Percentiles rank a stretch among this genome's conserved stretches.
Conservation (phyloP, 768 basidiomycete species). For the Naganishia friedmannii region DNA sequence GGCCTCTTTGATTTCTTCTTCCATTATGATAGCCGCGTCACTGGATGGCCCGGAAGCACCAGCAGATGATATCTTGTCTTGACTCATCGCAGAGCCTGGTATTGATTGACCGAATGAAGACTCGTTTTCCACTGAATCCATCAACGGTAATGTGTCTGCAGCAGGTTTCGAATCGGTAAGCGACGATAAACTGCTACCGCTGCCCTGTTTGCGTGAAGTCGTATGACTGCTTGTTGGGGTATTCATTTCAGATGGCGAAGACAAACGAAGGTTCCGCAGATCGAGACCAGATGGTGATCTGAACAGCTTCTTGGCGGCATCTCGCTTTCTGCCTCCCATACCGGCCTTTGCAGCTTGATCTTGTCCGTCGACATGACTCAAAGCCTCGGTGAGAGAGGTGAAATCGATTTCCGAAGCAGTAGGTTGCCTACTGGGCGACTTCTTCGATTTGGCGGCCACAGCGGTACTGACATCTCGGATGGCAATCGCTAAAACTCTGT, state of each 20-base stretch:
- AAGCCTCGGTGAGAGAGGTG: conserved; percentile 13
- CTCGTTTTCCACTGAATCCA: too few relatives aligned
- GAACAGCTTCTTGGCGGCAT: conserved; percentile 15
- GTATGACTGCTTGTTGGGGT: background rate
- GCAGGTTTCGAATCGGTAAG: background rate
- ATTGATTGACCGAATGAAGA: background rate
- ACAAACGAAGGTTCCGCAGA: conserved; percentile 8
- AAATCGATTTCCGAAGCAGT: conserved; percentile 25
- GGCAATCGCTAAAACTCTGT: conserved; percentile 73
- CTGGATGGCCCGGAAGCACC: conserved; percentile 2
- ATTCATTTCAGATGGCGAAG: background rate
- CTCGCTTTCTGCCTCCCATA: conserved; percentile 25
- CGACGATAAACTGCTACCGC: background rate
- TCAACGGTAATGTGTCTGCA: background rate
- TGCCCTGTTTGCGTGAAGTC: background rate
- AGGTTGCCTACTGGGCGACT: background rate
- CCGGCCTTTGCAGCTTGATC: conserved; percentile 22
- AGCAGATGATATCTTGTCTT: background rate
- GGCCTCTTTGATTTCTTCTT: conserved; percentile 18
- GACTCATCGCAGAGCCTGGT: background rate
- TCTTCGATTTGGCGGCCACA: conserved; percentile 22
- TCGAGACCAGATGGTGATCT: conserved; percentile 11
- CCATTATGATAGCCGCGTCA: conserved; percentile 8
- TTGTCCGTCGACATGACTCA: conserved; percentile 23
- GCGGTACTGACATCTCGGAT: conserved; percentile 68